A percentile compares a stretch with the other conserved stretches of the same genome.
Conservation (phyloP, 495 filamentous ascomycete species). For the Penicillium cataractarum region DNA sequence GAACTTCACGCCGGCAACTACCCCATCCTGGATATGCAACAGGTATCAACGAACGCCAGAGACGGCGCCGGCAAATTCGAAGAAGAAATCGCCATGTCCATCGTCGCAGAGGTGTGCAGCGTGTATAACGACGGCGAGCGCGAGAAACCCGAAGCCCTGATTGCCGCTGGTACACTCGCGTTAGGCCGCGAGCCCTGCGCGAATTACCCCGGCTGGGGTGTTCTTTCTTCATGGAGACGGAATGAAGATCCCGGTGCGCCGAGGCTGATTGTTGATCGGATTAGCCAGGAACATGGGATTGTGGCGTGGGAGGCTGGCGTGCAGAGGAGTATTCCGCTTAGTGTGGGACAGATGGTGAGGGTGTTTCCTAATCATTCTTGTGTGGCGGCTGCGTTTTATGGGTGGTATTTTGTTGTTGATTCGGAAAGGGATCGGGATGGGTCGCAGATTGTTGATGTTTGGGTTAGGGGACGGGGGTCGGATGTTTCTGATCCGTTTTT, state of each 20-base stretch:
- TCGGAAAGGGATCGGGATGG: constrained; percentile 55
- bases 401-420: constrained; percentile 79
- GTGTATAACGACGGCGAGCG: constrained; percentile 61
- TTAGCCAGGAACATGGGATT: constrained; percentile 45
- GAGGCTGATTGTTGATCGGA: constrained; percentile 36
- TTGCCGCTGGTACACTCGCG: constrained; percentile 71
- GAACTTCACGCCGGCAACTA: constrained; percentile 78
- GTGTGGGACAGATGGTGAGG: constrained; percentile 55
- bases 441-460: constrained; percentile 68
- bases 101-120: constrained; percentile 73
- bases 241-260: neutral
- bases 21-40: constrained; percentile 79
- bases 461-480: constrained; percentile 50
- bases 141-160: constrained; percentile 62
- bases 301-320: constrained; percentile 29
- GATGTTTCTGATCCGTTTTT: constrained; percentile 23
- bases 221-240: constrained; percentile 64
- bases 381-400: constrained; percentile 71
- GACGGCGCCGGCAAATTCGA: constrained; percentile 41
- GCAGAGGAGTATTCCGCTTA: constrained; percentile 29
- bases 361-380: constrained; percentile 89
- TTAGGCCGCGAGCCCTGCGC: constrained; percentile 77
- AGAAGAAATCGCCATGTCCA: constrained; percentile 65
- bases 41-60: constrained; percentile 71
- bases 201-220: constrained; percentile 72